Percentiles rank a stretch among this genome's conserved stretches.
phyloP scores from a whole-genome alignment of 129 eudicot species.

The Centaurea solstitialis region DNA sequence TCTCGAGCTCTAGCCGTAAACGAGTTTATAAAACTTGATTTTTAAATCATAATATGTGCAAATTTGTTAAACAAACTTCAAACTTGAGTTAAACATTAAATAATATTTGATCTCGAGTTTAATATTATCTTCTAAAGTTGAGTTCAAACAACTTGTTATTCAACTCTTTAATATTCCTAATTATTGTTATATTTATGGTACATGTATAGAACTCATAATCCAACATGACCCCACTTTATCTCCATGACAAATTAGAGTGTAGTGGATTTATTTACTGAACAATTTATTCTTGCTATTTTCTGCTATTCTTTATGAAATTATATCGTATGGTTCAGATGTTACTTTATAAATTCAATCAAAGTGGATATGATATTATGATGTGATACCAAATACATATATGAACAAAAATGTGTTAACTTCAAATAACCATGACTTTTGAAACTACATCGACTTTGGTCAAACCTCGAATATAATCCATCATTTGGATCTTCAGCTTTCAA shows the following conservation, averaged over 20 bases:
- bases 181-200: no score
- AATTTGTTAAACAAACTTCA: background rate
- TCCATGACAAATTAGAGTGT: background rate
- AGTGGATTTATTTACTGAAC: no score
- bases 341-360: background rate
- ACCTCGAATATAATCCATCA: background rate
- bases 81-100: background rate
- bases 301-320: no score
- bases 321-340: background rate
- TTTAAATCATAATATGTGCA: background rate
- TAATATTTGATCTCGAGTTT: background rate
- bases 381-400: background rate
- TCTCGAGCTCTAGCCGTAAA: background rate
- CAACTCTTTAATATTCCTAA: background rate
- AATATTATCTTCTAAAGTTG: background rate
- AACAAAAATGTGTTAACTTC: background rate
- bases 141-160: background rate
- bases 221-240: background rate
- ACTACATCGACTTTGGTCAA: background rate
- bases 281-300: no score
- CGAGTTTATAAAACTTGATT: background rate
- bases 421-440: background rate
- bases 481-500: background rate
- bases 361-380: background rate
- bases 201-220: background rate